These are phyloP conservation scores for Echeveria elegans DNA, from an alignment of 164 flowering plant species.

Conservation along the genomic window DNA sequence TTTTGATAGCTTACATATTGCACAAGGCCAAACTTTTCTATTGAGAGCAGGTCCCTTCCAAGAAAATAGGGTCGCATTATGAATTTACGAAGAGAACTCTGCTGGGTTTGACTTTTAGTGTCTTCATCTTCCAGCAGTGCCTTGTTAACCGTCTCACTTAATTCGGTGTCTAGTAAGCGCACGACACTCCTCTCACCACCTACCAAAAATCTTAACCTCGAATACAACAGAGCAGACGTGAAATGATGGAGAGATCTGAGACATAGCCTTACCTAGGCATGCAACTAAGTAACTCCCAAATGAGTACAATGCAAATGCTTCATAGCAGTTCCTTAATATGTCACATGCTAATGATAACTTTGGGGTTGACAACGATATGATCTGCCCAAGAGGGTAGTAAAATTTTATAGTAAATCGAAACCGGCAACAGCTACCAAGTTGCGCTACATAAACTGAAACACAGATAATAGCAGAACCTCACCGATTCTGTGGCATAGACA, in stretches of 20 bases:
- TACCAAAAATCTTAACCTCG: constrained; percentile 46
- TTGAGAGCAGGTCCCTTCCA: constrained; percentile 48
- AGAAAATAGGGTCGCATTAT: constrained; percentile 40
- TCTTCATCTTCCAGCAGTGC: constrained; percentile 42
- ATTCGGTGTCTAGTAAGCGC: constrained; percentile 51
- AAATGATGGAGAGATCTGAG: background rate
- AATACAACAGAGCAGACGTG: background rate
- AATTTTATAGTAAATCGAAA: background rate
- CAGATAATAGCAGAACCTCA: constrained; percentile 24
- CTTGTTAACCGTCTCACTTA: constrained; percentile 32
- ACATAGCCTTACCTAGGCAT: constrained; percentile 55
- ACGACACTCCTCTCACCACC: constrained; percentile 64
- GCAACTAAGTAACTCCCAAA: constrained; percentile 87
- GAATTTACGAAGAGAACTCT: constrained; percentile 34
- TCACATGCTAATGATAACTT: constrained; percentile 60
- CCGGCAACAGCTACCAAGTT: background rate
- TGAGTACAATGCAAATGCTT: constrained; percentile 81
- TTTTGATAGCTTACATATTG: constrained; percentile 63
- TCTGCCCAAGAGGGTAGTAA: constrained; percentile 24
- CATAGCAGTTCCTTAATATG: constrained; percentile 74
- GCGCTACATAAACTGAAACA: background rate
- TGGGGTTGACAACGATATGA: constrained; percentile 58
- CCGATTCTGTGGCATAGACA: constrained; percentile 72
- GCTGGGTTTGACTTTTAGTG: constrained; percentile 13
- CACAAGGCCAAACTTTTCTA: constrained; percentile 72